These are phyloP conservation scores for Chlorella sp. DNA, from an alignment of 139 green algal genomes.

Conservation along the genomic window DNA sequence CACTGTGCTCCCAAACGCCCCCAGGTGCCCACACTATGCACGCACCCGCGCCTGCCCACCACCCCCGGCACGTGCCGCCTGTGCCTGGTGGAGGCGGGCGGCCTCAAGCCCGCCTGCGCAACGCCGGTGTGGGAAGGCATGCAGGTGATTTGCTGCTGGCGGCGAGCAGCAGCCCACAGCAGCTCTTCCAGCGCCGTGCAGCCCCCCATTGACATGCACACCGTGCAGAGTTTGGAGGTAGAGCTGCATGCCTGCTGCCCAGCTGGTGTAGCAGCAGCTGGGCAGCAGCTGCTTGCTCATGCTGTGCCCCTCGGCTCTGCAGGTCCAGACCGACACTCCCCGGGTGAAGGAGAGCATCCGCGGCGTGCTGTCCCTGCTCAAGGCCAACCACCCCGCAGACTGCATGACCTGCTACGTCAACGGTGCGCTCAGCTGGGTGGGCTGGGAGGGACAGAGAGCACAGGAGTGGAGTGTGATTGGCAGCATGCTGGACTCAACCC, in stretches of 20 bases:
- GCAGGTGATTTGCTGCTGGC: too few species aligned
- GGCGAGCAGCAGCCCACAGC: too few species aligned
- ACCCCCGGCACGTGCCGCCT: constrained; percentile 53
- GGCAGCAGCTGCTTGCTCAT: too few species aligned
- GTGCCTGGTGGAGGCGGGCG: constrained; percentile 54
- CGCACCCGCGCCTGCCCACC: constrained; percentile 39
- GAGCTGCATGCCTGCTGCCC: too few species aligned
- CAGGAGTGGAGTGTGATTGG: too few species aligned
- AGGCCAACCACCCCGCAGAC: constrained; percentile 54
- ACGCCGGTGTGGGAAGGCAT: constrained; percentile 45
- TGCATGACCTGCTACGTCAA: constrained; percentile 64
- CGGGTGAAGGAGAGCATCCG: constrained; percentile 38
- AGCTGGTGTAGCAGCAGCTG: too few species aligned
- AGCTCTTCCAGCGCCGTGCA: too few species aligned
- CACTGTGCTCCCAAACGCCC: too few species aligned
- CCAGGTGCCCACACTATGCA: constrained; percentile 42
- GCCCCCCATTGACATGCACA: too few species aligned
- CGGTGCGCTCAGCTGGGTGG: not conserved
- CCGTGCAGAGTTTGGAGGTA: too few species aligned
- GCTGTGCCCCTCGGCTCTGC: not conserved
- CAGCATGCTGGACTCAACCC: too few species aligned
- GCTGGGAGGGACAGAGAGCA: too few species aligned
- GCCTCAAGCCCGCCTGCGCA: constrained; percentile 54
- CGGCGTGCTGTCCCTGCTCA: constrained; percentile 46
- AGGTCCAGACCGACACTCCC: constrained; percentile 49